Evolutionary conservation across 371 early-diverging fungal genomes (phyloP).

Genomic region (Chytridium lagenaria): DNA sequence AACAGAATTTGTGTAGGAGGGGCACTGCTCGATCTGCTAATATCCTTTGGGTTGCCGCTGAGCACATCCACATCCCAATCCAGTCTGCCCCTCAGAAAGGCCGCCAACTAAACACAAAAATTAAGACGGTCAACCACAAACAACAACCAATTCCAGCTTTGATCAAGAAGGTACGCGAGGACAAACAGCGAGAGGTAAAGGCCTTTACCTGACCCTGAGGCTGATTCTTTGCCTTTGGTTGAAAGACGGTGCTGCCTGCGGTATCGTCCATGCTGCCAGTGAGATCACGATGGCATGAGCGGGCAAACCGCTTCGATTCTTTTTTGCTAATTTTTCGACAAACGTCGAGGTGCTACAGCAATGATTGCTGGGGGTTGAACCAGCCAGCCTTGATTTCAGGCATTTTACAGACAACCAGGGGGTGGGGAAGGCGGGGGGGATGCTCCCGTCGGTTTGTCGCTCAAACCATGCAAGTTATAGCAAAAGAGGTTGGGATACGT

Average conservation of each 20-base stretch:
- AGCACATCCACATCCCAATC: constrained; percentile 44
- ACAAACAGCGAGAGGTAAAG: too few species aligned
- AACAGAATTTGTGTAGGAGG: constrained; percentile 56
- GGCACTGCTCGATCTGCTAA: constrained; percentile 55
- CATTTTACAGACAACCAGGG: too few species aligned
- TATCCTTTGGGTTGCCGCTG: constrained; percentile 41
- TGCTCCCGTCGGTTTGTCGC: not conserved
- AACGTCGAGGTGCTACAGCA: too few species aligned
- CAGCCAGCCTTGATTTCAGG: too few species aligned
- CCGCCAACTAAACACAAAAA: constrained; percentile 51
- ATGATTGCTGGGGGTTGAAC: too few species aligned
- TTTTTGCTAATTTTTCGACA: too few species aligned
- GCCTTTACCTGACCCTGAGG: constrained; percentile 50
- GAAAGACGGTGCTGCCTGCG: constrained; percentile 20
- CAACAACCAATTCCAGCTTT: constrained; percentile 7
- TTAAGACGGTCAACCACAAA: not conserved
- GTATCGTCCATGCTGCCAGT: constrained; percentile 30
- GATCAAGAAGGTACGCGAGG: too few species aligned
- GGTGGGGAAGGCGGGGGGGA: not conserved
- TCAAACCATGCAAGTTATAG: not conserved
- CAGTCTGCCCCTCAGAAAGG: constrained; percentile 45
- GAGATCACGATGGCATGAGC: not conserved
- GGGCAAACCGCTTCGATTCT: not conserved
- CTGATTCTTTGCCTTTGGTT: constrained; percentile 51
- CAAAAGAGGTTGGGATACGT: too few species aligned